A percentile compares a stretch with the other conserved stretches of the same genome.
Evolutionary conservation across 2,329 filamentous ascomycete genomes (phyloP).

Genomic region (Cytospora piceicola): DNA sequence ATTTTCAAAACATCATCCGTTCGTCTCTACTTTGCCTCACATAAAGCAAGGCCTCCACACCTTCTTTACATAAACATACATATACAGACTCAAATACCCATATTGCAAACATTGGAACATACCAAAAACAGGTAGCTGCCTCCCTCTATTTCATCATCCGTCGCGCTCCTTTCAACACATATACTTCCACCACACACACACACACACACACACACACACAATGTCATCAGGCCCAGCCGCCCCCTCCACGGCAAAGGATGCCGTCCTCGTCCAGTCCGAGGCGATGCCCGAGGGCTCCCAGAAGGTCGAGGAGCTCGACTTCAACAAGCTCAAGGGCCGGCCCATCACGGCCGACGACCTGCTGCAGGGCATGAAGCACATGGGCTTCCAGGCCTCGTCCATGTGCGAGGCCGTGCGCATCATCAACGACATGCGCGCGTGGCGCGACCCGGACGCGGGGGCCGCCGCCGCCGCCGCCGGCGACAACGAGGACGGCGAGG

Average conservation of each 20-base stretch:
- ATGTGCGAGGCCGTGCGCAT: conserved; percentile 87
- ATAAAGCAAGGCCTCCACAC: background rate
- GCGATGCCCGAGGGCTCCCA: conserved; percentile 78
- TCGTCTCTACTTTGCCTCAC: background rate
- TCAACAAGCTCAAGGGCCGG: conserved; percentile 75
- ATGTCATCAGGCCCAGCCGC: conserved; percentile 45
- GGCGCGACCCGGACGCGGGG: conserved; percentile 77
- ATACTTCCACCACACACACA: background rate
- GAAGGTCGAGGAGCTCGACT: conserved; percentile 89
- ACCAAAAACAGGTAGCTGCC: background rate
- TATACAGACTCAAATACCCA: background rate
- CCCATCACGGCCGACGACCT: conserved; percentile 86
- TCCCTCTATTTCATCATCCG: background rate
- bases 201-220: background rate
- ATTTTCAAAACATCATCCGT: conserved; percentile 18
- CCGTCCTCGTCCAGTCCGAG: conserved; percentile 83
- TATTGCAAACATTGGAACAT: background rate
- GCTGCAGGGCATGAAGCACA: conserved; percentile 77
- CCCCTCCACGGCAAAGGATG: conserved; percentile 71
- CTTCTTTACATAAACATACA: background rate
- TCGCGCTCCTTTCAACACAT: background rate
- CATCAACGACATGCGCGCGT: conserved; percentile 91
- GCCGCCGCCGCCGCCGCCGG: too few species aligned
- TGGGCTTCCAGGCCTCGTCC: conserved; percentile 75
- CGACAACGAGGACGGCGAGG: too few species aligned